A percentile compares a stretch with the other conserved stretches of the same genome.
These are phyloP conservation scores for Ulmus americana DNA, from an alignment of 331 rosid genomes.

Conservation along the genomic window DNA sequence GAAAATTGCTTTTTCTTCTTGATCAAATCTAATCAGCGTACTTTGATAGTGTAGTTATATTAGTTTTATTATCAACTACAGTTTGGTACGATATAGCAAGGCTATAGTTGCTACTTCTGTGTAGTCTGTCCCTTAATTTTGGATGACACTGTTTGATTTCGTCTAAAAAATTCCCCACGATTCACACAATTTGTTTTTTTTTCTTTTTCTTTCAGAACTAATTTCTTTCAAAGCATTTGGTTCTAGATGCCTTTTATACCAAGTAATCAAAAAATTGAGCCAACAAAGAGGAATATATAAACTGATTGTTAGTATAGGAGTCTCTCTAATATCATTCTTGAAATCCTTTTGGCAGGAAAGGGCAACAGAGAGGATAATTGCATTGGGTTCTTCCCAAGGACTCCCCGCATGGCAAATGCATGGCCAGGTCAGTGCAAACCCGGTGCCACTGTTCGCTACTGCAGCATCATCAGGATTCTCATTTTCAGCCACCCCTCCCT, in stretches of 20 bases:
- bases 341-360: constrained; percentile 62
- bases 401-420: constrained; percentile 65
- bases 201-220: too few relatives aligned
- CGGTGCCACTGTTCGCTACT: constrained; percentile 71
- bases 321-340: not conserved
- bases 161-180: not conserved
- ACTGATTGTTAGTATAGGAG: not conserved
- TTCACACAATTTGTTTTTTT: not conserved
- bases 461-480: constrained; percentile 99
- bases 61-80: not conserved
- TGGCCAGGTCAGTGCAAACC: constrained; percentile 51
- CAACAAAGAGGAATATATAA: not conserved
- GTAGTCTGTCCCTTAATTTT: not conserved
- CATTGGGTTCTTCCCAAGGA: constrained; percentile 63
- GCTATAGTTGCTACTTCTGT: not conserved
- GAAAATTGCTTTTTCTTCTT: not conserved
- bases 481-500: constrained; percentile 56
- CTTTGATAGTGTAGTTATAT: too few relatives aligned
- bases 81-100: not conserved
- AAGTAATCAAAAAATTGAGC: too few relatives aligned
- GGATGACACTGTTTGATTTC: not conserved
- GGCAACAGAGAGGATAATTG: constrained; percentile 49
- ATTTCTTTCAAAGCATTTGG: too few relatives aligned
- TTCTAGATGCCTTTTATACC: too few relatives aligned
- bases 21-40: too few relatives aligned